These are phyloP conservation scores for Staphylotrichum tortipilum DNA, from an alignment of 495 filamentous ascomycete genomes.

Conservation along the genomic window DNA sequence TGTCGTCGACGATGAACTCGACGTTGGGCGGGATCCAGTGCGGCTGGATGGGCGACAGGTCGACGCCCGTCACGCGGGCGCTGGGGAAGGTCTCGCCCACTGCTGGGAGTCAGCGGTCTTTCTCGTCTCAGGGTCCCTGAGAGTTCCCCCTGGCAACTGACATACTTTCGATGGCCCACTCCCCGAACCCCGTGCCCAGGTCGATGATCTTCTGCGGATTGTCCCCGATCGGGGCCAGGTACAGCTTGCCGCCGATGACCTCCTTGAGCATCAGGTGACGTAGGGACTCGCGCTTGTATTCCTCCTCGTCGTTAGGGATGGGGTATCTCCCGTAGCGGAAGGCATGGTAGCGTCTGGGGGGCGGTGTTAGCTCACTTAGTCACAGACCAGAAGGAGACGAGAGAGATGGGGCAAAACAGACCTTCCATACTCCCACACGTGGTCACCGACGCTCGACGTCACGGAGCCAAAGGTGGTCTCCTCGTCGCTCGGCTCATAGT, in stretches of 20 bases:
- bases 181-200: slow-evolving; percentile 54
- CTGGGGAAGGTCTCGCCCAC: slow-evolving; percentile 47
- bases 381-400: no score
- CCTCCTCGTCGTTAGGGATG: slow-evolving; percentile 32
- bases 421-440: slow-evolving; percentile 32
- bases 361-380: no score
- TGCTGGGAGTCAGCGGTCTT: slow-evolving; percentile 15
- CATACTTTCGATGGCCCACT: slow-evolving; percentile 60
- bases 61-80: slow-evolving; percentile 51
- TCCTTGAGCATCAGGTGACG: slow-evolving; percentile 53
- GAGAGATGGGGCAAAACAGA: slow-evolving; percentile 1
- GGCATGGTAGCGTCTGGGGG: slow-evolving; percentile 27
- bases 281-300: slow-evolving; percentile 35
- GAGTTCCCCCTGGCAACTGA: no score
- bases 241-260: slow-evolving; percentile 48
- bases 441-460: slow-evolving; percentile 26
- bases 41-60: slow-evolving; percentile 56
- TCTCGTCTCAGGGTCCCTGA: no score
- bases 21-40: slow-evolving; percentile 47
- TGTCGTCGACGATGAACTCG: slow-evolving; percentile 53
- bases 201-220: slow-evolving; percentile 56
- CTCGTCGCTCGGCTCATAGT: slow-evolving; percentile 22
- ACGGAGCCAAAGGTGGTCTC: slow-evolving; percentile 25
- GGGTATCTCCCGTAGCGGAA: slow-evolving; percentile 28
- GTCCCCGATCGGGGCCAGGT: slow-evolving; percentile 48